Conservation (phyloP, 805 yeast genomes). For the Huiozyma naganishii region DNA sequence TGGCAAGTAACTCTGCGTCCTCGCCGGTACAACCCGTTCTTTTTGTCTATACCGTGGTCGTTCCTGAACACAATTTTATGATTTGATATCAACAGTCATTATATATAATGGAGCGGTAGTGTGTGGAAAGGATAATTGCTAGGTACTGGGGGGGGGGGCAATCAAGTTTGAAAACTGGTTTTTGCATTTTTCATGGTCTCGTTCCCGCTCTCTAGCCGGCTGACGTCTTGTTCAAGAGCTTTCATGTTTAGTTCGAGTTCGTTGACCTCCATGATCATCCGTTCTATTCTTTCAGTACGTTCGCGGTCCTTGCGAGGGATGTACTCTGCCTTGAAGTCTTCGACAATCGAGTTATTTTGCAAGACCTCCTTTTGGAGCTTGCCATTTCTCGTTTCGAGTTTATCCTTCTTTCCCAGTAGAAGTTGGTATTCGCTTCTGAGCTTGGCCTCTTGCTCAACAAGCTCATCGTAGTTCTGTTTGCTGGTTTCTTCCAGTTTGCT, state of each 20-base stretch:
- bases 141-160: no score
- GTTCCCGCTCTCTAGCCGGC: conserved; percentile 23
- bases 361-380: conserved; percentile 20
- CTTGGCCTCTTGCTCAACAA: conserved; percentile 5
- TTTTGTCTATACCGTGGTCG: no score
- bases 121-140: no score
- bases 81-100: no score
- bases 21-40: no score
- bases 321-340: conserved; percentile 16
- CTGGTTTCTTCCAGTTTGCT: conserved; percentile 17
- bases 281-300: conserved; percentile 15
- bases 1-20: no score
- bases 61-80: no score
- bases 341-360: conserved; percentile 16
- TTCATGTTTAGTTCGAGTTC: conserved; percentile 23
- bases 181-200: conserved; percentile 9
- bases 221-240: conserved; percentile 27
- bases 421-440: conserved; percentile 16
- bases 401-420: conserved; percentile 15
- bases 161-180: no score
- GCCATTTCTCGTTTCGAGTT: conserved; percentile 11
- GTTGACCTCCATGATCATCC: conserved; percentile 18
- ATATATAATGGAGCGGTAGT: no score
- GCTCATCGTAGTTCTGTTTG: conserved; percentile 5
- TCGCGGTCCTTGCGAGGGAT: conserved; percentile 13